These are phyloP conservation scores for Royoungia palumana DNA, from an alignment of 768 basidiomycete genomes.

Conservation along the genomic window DNA sequence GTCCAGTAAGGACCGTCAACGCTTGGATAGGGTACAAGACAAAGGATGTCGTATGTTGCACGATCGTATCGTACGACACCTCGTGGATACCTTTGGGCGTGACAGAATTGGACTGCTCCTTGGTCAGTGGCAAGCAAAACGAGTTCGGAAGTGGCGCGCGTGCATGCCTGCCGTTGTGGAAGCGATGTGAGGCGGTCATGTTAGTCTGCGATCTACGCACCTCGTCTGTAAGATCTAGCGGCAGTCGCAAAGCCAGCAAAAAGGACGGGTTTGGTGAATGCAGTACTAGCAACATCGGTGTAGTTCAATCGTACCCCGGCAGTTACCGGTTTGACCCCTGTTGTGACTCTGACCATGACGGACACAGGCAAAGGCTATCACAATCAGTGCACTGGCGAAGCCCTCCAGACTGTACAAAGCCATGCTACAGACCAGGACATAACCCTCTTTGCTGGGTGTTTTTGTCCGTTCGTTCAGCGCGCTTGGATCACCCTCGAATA, in stretches of 20 bases:
- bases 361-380: constrained; percentile 43
- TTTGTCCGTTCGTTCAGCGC: constrained; percentile 81
- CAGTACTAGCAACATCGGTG: no score
- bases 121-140: constrained; percentile 17
- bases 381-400: constrained; percentile 48
- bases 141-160: constrained; percentile 15
- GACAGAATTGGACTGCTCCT: not conserved
- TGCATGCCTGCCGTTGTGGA: constrained; percentile 17
- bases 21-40: not conserved
- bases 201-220: constrained; percentile 3
- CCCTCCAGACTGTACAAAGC: constrained; percentile 51
- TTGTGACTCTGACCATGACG: no score
- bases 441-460: constrained; percentile 68
- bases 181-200: not conserved
- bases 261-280: constrained; percentile 5
- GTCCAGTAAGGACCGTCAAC: constrained; percentile 17
- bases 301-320: no score
- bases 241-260: constrained; percentile 18
- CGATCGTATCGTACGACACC: constrained; percentile 11
- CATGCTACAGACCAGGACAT: constrained; percentile 51
- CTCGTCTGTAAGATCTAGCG: constrained; percentile 25
- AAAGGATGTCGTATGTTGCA: not conserved
- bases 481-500: constrained; percentile 77
- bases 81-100: constrained; percentile 21
- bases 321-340: not conserved